Percentiles rank a stretch among this genome's conserved stretches.
Evolutionary conservation across 257 asterid genomes (phyloP).

Genomic region (Orobanche coerulescens): DNA sequence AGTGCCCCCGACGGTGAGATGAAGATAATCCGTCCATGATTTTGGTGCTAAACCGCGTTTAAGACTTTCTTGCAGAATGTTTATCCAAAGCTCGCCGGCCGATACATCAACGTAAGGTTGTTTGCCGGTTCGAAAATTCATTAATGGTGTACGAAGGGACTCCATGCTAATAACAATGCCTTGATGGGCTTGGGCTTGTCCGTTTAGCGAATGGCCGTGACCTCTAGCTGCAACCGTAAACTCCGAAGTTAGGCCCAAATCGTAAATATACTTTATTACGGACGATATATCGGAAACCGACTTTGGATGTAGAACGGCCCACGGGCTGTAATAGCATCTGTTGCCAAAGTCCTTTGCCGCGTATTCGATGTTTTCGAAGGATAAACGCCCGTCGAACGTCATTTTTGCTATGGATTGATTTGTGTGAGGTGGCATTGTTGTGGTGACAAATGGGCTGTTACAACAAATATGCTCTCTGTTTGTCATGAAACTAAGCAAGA

Average conservation of each 20-base stretch:
- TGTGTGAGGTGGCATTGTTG: slow-evolving; percentile 25
- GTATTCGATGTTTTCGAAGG: slow-evolving; percentile 34
- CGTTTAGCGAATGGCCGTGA: slow-evolving; percentile 74
- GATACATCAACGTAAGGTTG: slow-evolving; percentile 68
- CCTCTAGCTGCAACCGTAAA: slow-evolving; percentile 81
- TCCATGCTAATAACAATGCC: slow-evolving; percentile 75
- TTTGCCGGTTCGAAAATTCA: slow-evolving; percentile 44
- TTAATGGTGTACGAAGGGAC: slow-evolving; percentile 35
- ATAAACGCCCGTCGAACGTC: slow-evolving; percentile 47
- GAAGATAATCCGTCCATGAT: slow-evolving; percentile 96
- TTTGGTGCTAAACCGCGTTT: slow-evolving; percentile 71
- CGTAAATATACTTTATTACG: slow-evolving; percentile 36
- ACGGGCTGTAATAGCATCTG: slow-evolving; percentile 46
- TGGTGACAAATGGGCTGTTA: slow-evolving; percentile 28
- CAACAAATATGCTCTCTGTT: slow-evolving; percentile 34
- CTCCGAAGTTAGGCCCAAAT: slow-evolving; percentile 38
- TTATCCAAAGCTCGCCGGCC: slow-evolving; percentile 83
- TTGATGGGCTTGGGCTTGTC: slow-evolving; percentile 71
- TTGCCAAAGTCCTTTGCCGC: slow-evolving; percentile 80
- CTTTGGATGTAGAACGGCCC: slow-evolving; percentile 61
- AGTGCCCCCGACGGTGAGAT: slow-evolving; percentile 89
- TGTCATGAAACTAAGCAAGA: slow-evolving; percentile 38
- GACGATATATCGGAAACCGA: slow-evolving; percentile 67
- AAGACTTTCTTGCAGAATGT: slow-evolving; percentile 67
- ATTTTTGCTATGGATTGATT: slow-evolving; percentile 35